Percentiles rank a stretch among this genome's conserved stretches.
Conservation (phyloP, 129 eudicot genomes). For the Escallonia herrerae region DNA sequence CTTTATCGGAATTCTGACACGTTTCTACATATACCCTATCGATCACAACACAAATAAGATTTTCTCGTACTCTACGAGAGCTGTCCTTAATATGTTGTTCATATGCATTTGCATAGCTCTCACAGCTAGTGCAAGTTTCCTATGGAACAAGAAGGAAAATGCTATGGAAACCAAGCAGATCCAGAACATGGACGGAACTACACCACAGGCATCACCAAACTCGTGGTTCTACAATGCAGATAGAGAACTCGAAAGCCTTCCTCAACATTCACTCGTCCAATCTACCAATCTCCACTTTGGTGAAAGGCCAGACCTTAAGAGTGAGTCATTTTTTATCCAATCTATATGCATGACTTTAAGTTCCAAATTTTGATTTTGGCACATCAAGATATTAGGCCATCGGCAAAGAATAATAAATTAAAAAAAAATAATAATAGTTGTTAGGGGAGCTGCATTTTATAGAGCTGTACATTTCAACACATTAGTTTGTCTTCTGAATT, state of each 20-base stretch:
- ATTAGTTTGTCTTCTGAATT: too few relatives aligned
- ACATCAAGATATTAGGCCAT: background rate
- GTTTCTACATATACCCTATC: constrained; percentile 48
- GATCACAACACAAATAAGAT: constrained; percentile 33
- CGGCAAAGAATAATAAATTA: too few relatives aligned
- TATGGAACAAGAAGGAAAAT: constrained; percentile 50
- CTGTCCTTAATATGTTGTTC: constrained; percentile 31
- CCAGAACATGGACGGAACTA: constrained; percentile 15
- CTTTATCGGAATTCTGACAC: constrained; percentile 32
- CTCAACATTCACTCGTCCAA: constrained; percentile 29
- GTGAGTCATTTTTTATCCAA: constrained; percentile 19
- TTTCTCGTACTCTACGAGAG: constrained; percentile 18
- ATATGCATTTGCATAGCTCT: constrained; percentile 32
- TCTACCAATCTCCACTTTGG: constrained; percentile 42
- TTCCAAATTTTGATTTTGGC: background rate
- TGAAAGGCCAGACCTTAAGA: constrained; percentile 51
- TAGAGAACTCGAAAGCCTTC: constrained; percentile 53
- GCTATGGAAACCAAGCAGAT: constrained; percentile 30
- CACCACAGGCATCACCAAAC: constrained; percentile 11
- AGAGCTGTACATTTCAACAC: too few relatives aligned
- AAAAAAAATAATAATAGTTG: too few relatives aligned
- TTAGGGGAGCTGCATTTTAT: too few relatives aligned
- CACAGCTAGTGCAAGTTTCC: constrained; percentile 27
- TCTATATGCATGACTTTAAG: too few relatives aligned
- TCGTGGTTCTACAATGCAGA: constrained; percentile 18